Conservation (phyloP, 176 grass and related monocot species). For the Cenchrus purpureus region DNA sequence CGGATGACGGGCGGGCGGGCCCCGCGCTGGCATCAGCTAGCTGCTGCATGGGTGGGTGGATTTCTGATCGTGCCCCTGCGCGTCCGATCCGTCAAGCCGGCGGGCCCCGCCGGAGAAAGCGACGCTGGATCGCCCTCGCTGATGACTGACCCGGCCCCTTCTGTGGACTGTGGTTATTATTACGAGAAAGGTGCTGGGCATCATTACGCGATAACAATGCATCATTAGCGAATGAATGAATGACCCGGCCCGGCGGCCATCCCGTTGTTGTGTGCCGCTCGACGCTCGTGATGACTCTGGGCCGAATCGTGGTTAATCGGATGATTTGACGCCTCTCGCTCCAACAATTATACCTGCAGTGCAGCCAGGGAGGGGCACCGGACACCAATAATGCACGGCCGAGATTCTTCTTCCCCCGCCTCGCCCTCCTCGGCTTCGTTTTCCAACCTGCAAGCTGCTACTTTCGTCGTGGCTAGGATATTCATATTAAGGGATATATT, state of each 20-base stretch:
- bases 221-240: neutral
- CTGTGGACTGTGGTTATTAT: neutral
- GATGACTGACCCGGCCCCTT: neutral
- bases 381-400: constrained; percentile 18
- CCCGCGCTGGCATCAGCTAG: constrained; percentile 21
- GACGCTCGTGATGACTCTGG: neutral
- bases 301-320: neutral
- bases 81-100: neutral
- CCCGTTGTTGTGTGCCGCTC: neutral
- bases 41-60: constrained; percentile 20
- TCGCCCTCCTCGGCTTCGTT: neutral
- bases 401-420: constrained; percentile 6
- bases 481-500: neutral
- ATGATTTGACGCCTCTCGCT: neutral
- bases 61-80: too few relatives aligned
- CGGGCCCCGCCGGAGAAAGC: constrained; percentile 25
- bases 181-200: neutral
- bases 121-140: neutral
- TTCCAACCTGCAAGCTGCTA: too few relatives aligned
- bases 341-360: neutral
- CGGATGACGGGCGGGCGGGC: neutral
- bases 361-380: neutral
- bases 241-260: neutral
- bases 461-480: neutral
- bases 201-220: constrained; percentile 2